Base-by-base conservation (phyloP, 441 rosid species). In the Adansonia gregorii region DNA sequence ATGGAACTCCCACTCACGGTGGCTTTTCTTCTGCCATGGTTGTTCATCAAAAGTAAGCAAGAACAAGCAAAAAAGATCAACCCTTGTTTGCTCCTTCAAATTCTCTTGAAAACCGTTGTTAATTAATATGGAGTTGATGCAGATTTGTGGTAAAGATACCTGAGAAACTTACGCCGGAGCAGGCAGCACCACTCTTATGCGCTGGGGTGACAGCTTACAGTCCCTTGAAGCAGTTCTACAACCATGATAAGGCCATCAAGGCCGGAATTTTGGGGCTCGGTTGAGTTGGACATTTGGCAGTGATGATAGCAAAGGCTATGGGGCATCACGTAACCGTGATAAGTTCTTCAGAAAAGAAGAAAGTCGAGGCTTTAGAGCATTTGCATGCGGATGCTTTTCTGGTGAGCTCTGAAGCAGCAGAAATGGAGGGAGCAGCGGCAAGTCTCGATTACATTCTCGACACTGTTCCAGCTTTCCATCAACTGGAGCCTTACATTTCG, bases 151-250 rank as follows among this genome's bases (percentile, higher is more conserved):
- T 85, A 17, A 82, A 82, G 22, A 83, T 86, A 55, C 89, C 86
- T 1, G 81, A 85, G 35, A 82, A 81, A 75, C 78, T 88, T 46
- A 80, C 76, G 2, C 73, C 74, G 3, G 89, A 86, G 74, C 89
- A 88, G 81, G 88, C 83, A n/a, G 89, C 90, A 0, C 88, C 88
- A 0, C 74, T 85, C 15, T 77, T 88, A 8, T 84, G 89, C 6
- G 90, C 86, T 0, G 84, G 90, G 15, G 88, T 87, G 74, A 88
- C 86, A 0, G 85, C 86, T n/a, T 87, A 88, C 59, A 84, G 90
- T 61, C 90, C 88, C 3, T 72, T 83, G 85, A 88, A 80, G 74
- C 87, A 86, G 43, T 84, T 86, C 9, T 55, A 20, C 8, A 71
- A 64, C 46, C 56, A 24, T 15, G 39, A 60, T 7, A 77, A 78